A percentile compares a stretch with the other conserved stretches of the same genome.
Conservation (phyloP, 2,329 filamentous ascomycete genomes). For the Botrytis squamosa region DNA sequence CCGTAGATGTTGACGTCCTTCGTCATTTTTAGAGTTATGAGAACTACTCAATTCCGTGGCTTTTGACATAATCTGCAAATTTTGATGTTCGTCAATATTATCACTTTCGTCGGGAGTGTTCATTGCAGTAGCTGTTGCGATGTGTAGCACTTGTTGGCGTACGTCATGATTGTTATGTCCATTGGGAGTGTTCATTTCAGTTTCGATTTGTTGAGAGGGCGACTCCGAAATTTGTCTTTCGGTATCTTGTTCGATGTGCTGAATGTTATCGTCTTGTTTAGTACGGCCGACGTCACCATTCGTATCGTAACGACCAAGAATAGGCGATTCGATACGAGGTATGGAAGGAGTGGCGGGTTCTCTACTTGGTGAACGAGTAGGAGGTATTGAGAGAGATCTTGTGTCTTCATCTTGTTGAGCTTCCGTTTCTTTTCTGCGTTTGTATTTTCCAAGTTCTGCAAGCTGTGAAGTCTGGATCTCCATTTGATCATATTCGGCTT, state of each 20-base stretch:
- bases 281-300: conserved; percentile 6
- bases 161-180: background rate
- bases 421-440: background rate
- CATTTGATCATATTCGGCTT: background rate
- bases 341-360: background rate
- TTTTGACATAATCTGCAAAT: background rate
- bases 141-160: background rate
- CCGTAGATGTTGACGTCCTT: background rate
- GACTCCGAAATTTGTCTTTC: background rate
- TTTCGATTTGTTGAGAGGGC: background rate
- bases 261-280: background rate
- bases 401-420: background rate
- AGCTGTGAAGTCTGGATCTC: background rate
- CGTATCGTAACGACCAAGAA: conserved; percentile 16
- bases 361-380: background rate
- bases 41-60: background rate
- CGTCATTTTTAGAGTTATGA: background rate
- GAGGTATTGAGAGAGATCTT: background rate
- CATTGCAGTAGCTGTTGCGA: background rate
- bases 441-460: background rate
- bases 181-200: background rate
- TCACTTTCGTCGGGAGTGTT: background rate
- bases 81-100: background rate
- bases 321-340: conserved; percentile 14
- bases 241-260: background rate